phyloP scores from a whole-genome alignment of 768 basidiomycete species.

The Mycena maculata region DNA sequence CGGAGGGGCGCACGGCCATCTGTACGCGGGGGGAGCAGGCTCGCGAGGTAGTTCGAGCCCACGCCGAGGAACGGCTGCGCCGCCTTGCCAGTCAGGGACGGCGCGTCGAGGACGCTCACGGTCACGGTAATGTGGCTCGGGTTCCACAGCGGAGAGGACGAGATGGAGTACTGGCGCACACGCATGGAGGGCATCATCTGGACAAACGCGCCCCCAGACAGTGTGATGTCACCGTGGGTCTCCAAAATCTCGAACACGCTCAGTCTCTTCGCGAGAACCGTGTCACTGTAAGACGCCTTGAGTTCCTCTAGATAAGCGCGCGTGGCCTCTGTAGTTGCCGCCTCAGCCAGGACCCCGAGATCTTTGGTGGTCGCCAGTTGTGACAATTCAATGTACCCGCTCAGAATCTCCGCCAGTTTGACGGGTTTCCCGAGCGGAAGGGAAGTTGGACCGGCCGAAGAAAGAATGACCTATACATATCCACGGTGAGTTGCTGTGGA shows the following conservation, averaged over 20 bases:
- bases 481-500: constrained; percentile 18
- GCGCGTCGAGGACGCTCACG: constrained; percentile 53
- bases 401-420: constrained; percentile 49
- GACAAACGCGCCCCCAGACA: constrained; percentile 52
- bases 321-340: constrained; percentile 41
- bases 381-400: constrained; percentile 60
- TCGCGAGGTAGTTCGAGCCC: constrained; percentile 57
- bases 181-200: constrained; percentile 60
- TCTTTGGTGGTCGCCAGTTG: constrained; percentile 59
- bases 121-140: constrained; percentile 55
- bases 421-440: constrained; percentile 54
- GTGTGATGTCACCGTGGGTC: constrained; percentile 46
- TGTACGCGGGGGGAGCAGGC: constrained; percentile 51
- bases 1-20: constrained; percentile 54
- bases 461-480: constrained; percentile 46
- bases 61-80: constrained; percentile 54
- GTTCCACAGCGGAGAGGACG: constrained; percentile 59
- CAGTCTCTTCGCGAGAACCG: constrained; percentile 49
- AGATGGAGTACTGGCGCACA: constrained; percentile 63
- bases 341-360: constrained; percentile 46
- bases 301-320: constrained; percentile 45
- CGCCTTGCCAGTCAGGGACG: constrained; percentile 45
- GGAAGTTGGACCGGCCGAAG: constrained; percentile 51
- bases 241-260: constrained; percentile 58
- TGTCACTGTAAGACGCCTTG: constrained; percentile 43